Conservation (phyloP, 2,329 filamentous ascomycete species). For the Parastagonospora avenae region DNA sequence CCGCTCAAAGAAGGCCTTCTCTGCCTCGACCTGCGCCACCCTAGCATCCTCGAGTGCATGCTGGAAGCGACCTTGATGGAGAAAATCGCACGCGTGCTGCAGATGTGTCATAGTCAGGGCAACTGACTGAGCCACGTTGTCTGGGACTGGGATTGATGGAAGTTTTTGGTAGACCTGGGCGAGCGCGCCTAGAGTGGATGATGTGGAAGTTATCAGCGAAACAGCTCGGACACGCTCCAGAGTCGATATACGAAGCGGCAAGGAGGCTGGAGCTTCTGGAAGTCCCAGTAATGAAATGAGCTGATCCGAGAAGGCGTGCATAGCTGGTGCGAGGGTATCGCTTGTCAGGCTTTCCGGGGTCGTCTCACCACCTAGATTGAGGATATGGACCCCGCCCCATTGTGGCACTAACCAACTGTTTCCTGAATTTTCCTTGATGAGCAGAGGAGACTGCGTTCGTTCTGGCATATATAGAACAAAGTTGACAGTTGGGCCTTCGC, state of each 20-base stretch:
- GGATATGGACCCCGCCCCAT: slow-evolving; percentile 81
- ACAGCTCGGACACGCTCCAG: slow-evolving; percentile 84
- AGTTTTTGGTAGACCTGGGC: slow-evolving; percentile 81
- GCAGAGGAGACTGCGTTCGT: slow-evolving; percentile 64
- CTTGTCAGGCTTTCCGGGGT: slow-evolving; percentile 60
- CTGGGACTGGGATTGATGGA: slow-evolving; percentile 88
- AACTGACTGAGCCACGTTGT: slow-evolving; percentile 83
- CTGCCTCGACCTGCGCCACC: slow-evolving; percentile 84
- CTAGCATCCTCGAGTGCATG: slow-evolving; percentile 78
- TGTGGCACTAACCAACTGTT: slow-evolving; percentile 94
- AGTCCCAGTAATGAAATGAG: slow-evolving; percentile 86
- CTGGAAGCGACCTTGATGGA: slow-evolving; percentile 66
- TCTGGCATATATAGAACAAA: slow-evolving; percentile 91
- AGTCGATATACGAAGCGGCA: slow-evolving; percentile 83
- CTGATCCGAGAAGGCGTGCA: slow-evolving; percentile 90
- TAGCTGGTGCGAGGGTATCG: slow-evolving; percentile 73
- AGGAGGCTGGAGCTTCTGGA: slow-evolving; percentile 74
- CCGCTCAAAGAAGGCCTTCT: slow-evolving; percentile 96
- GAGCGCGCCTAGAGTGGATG: slow-evolving; percentile 90
- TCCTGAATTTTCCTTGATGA: slow-evolving; percentile 63
- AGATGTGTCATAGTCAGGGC: slow-evolving; percentile 79
- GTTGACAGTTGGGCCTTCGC: slow-evolving; percentile 90
- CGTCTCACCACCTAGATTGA: slow-evolving; percentile 59
- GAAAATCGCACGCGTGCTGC: slow-evolving; percentile 72
- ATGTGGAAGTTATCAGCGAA: slow-evolving; percentile 84